Conservation (phyloP, 1,139 yeast species). For the Geotrichum citri-aurantii region DNA sequence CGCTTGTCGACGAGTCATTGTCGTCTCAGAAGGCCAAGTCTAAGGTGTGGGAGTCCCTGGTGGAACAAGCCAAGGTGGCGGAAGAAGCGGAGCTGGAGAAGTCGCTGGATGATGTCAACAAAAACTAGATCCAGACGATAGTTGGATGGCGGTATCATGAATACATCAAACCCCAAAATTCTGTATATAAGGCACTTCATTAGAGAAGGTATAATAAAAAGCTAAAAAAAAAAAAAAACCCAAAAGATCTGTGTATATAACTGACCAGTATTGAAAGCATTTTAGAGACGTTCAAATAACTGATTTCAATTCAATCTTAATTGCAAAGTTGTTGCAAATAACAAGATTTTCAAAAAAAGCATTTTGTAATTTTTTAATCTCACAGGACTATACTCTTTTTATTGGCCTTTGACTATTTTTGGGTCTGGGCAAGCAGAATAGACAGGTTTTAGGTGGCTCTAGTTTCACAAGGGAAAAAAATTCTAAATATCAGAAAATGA, state of each 20-base stretch:
- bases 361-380: too few relatives aligned
- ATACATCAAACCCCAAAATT: neutral
- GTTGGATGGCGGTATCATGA: neutral
- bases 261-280: neutral
- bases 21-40: conserved; percentile 37
- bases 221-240: neutral
- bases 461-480: too few relatives aligned
- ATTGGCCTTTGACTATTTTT: too few relatives aligned
- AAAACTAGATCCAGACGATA: neutral
- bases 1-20: conserved; percentile 36
- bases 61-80: conserved; percentile 40
- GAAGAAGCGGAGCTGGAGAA: conserved; percentile 38
- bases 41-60: conserved; percentile 40
- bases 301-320: too few relatives aligned
- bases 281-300: too few relatives aligned
- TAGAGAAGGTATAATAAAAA: neutral
- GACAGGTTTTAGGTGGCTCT: too few relatives aligned
- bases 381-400: too few relatives aligned
- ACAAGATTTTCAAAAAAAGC: too few relatives aligned
- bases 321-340: too few relatives aligned
- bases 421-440: too few relatives aligned
- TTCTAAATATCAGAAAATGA: too few relatives aligned
- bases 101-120: conserved; percentile 22
- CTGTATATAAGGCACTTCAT: neutral
- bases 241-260: neutral